Evolutionary conservation across 345 rosid genomes (phyloP), one percentile per base, ranked within the genome.

Genomic region (Arabis alpina): DNA sequence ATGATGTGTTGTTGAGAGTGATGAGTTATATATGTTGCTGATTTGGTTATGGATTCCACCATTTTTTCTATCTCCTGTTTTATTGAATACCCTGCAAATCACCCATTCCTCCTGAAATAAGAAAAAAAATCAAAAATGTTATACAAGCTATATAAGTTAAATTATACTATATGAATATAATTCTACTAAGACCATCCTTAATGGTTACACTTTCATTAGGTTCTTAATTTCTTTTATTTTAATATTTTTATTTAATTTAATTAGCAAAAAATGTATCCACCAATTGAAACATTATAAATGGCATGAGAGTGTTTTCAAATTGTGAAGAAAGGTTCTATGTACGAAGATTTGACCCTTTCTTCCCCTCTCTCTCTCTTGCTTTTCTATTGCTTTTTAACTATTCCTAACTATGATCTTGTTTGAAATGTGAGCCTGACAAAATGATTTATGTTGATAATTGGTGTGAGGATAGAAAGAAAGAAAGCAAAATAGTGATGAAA

Each of bases 81-180:
- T 94, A 73, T 89, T 84, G 75, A 84, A 87, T 59, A 90, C 92
- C 71, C 98, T 82, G 76, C 98, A 93, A 28, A 90, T 88, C 76
- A 93, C 97, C 97, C 97, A 89, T 74, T 91, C 98, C 80, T 91
- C 97, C 98, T 93, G 82, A 23, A 43, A 43, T 11, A 10, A 36
- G 42, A 24, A 15, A 5, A n/a, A 36, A 54, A 24, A 43, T 4
- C 15, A 12, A 19, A 49, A 32, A 23, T 9, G 16, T 25, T 28
- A 42, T 44, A 44, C 12, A 34, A 10, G 28, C 4, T 15, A 27
- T 30, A 19, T 19, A 19, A 19, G 23, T 19, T 19, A 19, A 19
- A 19, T 19, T 19, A 19, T 19, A 19, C 23, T 19, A n/a, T 48
- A n/a, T 27, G 36, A 40, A 16, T 19, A 32, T 3, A 68, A 3